Base-by-base conservation (phyloP, 2,329 filamentous ascomycete genomes). In the Pseudocercospora fuligena region DNA sequence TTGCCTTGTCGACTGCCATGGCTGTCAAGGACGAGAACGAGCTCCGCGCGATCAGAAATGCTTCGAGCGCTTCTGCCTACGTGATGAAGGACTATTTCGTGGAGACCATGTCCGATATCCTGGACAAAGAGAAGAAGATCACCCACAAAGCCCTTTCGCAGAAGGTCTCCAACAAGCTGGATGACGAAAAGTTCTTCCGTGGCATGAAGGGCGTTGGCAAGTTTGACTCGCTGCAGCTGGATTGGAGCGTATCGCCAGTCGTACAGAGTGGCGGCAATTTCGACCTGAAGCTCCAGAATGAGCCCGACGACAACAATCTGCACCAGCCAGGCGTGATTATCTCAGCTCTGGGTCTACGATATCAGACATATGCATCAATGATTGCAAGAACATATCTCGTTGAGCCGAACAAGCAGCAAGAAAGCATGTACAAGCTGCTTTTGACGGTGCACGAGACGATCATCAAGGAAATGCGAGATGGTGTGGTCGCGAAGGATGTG, bases 111-210 rank as follows among this genome's bases (percentile, higher is more conserved):
- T 97, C 94, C 60, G 91, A 92, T 73, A 91, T 98, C 61, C 88
- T 99, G 67, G 95, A 99, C 76, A 91, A 94, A 72, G 96, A 98
- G 80, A 97, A 97, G 84, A 97, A 97, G 78, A 93, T 98, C 77
- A 95, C 93, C 70, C 95, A 99, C 81, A 92, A 90, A 71, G 86
- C 87, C 1, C 86, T 99, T 7, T 89, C 92, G n/a, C 89, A 92
- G 74, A 95, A 94, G 80, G 91, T 99, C 33, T 89, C 94, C 72
- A 88, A 89, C 75, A 97, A 97, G 82, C 90, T 99, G 64, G 94
- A 98, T 74, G 93, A 99, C 73, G 84, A 88, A 60, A 97, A 96
- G 75, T 99, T 97, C 78, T 99, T 97, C 88, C 92, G 93, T 77
- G 91, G 78, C 86, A 90, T 81, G 66, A 97, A 94, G 80, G 85